Evolutionary conservation across 768 basidiomycete species (phyloP).

Genomic region (Cantharellus cinnabarinus): DNA sequence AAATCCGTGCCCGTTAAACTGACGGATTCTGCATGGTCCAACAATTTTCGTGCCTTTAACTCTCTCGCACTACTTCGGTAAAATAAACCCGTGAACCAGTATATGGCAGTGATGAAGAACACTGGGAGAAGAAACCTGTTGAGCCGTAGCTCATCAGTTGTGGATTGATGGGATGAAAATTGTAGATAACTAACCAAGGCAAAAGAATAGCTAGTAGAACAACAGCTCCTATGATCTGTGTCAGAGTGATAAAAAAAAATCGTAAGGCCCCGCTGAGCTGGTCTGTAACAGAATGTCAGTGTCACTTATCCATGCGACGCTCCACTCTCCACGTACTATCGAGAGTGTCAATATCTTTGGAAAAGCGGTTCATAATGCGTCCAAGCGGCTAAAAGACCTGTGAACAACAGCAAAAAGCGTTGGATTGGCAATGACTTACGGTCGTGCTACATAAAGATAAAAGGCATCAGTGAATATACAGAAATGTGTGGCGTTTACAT

Average conservation of each 20-base stretch:
- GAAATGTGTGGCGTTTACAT: conserved; percentile 29
- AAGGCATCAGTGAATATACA: conserved; percentile 43
- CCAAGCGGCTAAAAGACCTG: conserved; percentile 11
- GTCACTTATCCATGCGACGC: no score
- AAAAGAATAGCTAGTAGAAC: conserved; percentile 2
- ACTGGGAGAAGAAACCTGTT: not conserved
- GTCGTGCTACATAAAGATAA: conserved; percentile 20
- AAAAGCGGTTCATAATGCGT: not conserved
- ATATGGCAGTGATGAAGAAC: conserved; percentile 11
- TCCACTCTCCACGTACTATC: conserved; percentile 12
- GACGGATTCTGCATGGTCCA: not conserved
- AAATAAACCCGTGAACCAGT: conserved; percentile 10
- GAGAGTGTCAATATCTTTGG: conserved; percentile 16
- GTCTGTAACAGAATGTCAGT: not conserved
- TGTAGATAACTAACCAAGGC: not conserved
- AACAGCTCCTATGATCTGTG: conserved; percentile 1
- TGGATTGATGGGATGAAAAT: not conserved
- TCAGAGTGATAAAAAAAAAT: not conserved
- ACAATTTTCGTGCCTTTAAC: conserved; percentile 1
- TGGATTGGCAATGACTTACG: conserved; percentile 10
- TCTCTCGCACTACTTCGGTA: conserved; percentile 5
- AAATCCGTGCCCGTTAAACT: not conserved
- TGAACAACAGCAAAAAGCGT: conserved; percentile 11
- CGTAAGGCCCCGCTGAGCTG: not conserved
- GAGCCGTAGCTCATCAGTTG: not conserved